Evolutionary conservation across 2,329 filamentous ascomycete genomes (phyloP), one percentile per base, ranked within the genome.

Genomic region (Aureobasidium vineae): DNA sequence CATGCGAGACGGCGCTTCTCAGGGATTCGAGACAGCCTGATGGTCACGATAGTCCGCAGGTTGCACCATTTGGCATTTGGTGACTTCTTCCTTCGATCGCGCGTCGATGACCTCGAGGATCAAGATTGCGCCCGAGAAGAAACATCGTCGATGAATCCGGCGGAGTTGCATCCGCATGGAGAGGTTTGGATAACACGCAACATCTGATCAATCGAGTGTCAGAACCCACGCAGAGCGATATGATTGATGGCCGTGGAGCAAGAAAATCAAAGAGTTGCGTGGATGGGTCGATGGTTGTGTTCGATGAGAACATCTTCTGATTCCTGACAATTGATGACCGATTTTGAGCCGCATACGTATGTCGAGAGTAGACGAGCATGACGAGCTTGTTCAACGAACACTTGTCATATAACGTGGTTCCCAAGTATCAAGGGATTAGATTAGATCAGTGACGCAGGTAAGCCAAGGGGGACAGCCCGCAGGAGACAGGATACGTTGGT

Each of bases 341-440:
- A 26, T 21, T 5, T 49, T 23, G 28, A 49, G 57, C 19, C 43
- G 57, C 57, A 61, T 60, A 60, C 56, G 56, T 60, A 60, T n/a
- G 8, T 33, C 40, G 36, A 45, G 21, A 36, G 2, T 61, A 15
- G 57, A 49, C n/a, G 31, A 28, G 21, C 2, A 49, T 49, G 57
- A 61, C 43, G 28, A 49, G 28, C 41, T 19, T 47, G 53, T 38
- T 31, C 41, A 13, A 47, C 31, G n/a, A 10, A 60, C 26, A 43
- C 16, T 16, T 43, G 26, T 11, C 36, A 16, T 50, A 19, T 52
- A 52, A 52, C 49, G 26, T 52, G 49, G 16, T 52, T 28, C 26
- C 26, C 49, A 11, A 33, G 28, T n/a, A 52, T 28, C 6, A 52
- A 33, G 7, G 6, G 23, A 52, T 52, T 52, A 49, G 15, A 49